Base-by-base conservation (phyloP, 805 yeast species). In the Diddensiella santjacobensis region DNA sequence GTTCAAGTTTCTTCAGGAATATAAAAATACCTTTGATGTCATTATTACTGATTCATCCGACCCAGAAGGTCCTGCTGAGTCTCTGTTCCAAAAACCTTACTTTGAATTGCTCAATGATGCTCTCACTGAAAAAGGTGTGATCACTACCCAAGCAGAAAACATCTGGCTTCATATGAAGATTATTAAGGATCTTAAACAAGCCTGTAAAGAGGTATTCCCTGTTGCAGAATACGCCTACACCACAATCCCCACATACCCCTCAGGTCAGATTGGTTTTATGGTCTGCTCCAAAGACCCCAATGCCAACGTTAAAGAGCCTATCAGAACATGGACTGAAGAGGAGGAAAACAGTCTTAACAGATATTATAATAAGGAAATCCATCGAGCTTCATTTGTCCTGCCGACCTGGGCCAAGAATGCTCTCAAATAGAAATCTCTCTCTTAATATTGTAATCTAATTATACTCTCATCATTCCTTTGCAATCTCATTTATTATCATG, bases 231-330 rank as follows among this genome's bases (percentile, higher is more conserved):
- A 89, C 67, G 89, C 95, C 29, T 86, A 87, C 73, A 84, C 95
- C 50, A 80, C 93, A 64, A 88, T 90, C 58, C 99, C 99, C 64
- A 90, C 98, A 50, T 91, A 91, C 65, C 96, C 99, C 55, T 83
- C 96, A 17, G 99, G 99, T 56, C 95, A 89, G 68, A 84, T 91
- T 63, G 99, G 98, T n/a, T 87, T 93, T 72, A 87, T 91, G 96
- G 90, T 91, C 52, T 90, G 97, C 69, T 78, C 84, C 54, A 91
- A 89, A 73, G 84, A 86, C 63, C 65, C 78, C 13, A 58, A 68
- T 22, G 81, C 83, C 43, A 73, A 83, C 54, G 84, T 91, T 50
- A 74, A 70, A 60, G 73, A 68, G 56, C 96, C 98, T 42, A 56
- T 78, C 53, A 80, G 96, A 68, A 71, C 74, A 26, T 70, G 85